Conservation (phyloP, 495 filamentous ascomycete species). For the Lasiosphaeria hispida region DNA sequence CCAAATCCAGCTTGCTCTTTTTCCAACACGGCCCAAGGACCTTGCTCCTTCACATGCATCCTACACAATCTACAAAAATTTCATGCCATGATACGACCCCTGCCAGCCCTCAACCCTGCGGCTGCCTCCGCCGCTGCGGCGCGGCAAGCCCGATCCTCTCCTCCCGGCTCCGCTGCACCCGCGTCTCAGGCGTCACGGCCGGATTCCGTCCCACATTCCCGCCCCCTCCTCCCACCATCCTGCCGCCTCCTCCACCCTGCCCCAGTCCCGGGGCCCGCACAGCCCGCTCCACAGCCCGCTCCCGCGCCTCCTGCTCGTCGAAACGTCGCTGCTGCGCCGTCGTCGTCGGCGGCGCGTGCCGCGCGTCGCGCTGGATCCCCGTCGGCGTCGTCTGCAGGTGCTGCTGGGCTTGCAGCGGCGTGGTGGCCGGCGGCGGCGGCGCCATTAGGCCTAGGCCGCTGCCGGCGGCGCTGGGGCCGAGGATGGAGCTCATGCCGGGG, state of each 20-base stretch:
- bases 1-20: no score
- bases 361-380: neutral
- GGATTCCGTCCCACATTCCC: slow-evolving; percentile 20
- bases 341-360: slow-evolving; percentile 2
- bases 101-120: neutral
- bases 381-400: neutral
- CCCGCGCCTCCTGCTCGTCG: neutral
- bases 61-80: neutral
- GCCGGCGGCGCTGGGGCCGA: neutral
- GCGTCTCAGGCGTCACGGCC: slow-evolving; percentile 26
- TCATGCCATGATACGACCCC: neutral
- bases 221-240: slow-evolving; percentile 18
- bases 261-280: no score
- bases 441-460: neutral
- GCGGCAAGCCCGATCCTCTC: slow-evolving; percentile 36
- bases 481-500: slow-evolving; percentile 7
- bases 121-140: slow-evolving; percentile 18
- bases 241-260: neutral
- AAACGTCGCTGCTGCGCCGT: slow-evolving; percentile 9
- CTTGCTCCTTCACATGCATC: no score
- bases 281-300: neutral
- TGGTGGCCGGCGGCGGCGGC: neutral
- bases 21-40: no score
- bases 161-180: slow-evolving; percentile 34
- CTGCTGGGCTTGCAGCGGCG: neutral